phyloP scores from a whole-genome alignment of 805 yeast species.

The Clavispora carvajalis region DNA sequence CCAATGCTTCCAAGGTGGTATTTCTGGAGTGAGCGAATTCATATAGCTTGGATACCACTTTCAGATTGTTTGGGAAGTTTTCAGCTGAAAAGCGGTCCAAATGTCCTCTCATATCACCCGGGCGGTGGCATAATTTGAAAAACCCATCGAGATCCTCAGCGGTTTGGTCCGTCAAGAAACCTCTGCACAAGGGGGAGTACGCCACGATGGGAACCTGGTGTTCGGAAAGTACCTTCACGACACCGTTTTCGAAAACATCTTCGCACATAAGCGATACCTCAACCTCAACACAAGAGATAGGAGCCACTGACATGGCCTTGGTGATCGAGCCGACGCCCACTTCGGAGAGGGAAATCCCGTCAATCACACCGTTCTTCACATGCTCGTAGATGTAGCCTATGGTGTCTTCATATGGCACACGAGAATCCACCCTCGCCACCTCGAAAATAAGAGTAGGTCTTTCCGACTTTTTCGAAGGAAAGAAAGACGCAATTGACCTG shows the following conservation, averaged over 20 bases:
- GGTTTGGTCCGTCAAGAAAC: slow-evolving; percentile 63
- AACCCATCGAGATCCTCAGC: slow-evolving; percentile 30
- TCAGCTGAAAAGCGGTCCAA: slow-evolving; percentile 59
- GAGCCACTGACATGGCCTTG: slow-evolving; percentile 52
- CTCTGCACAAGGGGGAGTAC: slow-evolving; percentile 81
- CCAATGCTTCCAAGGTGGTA: slow-evolving; percentile 53
- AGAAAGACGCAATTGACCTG: slow-evolving; percentile 31
- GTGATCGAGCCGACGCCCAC: slow-evolving; percentile 56
- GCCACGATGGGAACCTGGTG: slow-evolving; percentile 63
- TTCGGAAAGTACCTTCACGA: slow-evolving; percentile 54
- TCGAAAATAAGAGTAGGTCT: slow-evolving; percentile 48
- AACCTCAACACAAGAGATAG: slow-evolving; percentile 66
- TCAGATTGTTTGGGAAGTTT: slow-evolving; percentile 48
- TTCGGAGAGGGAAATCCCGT: slow-evolving; percentile 73
- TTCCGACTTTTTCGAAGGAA: slow-evolving; percentile 21
- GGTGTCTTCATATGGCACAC: slow-evolving; percentile 53
- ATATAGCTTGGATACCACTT: slow-evolving; percentile 44
- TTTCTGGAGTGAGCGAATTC: slow-evolving; percentile 44
- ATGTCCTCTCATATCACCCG: slow-evolving; percentile 49
- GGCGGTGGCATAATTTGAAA: slow-evolving; percentile 35
- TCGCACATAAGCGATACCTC: slow-evolving; percentile 72
- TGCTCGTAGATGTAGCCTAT: slow-evolving; percentile 51
- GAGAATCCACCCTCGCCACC: slow-evolving; percentile 63
- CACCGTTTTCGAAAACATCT: slow-evolving; percentile 58
- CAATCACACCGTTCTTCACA: slow-evolving; percentile 59